These are phyloP conservation scores for Suillus spraguei DNA, from an alignment of 768 basidiomycete genomes.

Conservation along the genomic window DNA sequence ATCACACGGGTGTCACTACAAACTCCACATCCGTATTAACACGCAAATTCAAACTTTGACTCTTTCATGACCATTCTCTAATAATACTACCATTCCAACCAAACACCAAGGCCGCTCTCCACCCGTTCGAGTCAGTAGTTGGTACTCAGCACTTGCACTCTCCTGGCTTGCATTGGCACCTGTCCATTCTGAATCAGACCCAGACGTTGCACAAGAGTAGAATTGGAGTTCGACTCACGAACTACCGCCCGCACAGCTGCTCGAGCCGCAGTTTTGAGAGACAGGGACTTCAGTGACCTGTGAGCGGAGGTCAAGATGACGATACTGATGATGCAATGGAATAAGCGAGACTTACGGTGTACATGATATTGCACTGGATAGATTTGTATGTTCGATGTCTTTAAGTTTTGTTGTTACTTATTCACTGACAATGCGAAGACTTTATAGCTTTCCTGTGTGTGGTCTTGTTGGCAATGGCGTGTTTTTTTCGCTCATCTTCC, in stretches of 20 bases:
- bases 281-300: background rate
- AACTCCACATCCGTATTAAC: background rate
- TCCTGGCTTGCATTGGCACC: conserved; percentile 2
- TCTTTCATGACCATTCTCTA: background rate
- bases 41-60: background rate
- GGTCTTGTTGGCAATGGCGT: too few relatives aligned
- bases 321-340: background rate
- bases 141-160: background rate
- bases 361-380: background rate
- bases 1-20: too few relatives aligned
- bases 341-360: background rate
- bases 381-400: background rate
- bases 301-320: background rate
- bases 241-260: background rate
- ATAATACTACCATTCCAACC: background rate
- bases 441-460: background rate
- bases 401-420: background rate
- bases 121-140: background rate
- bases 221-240: background rate
- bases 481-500: too few relatives aligned
- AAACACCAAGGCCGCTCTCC: background rate
- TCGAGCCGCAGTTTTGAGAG: background rate
- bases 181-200: background rate
- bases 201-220: background rate
- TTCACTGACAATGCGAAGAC: background rate